These are phyloP conservation scores for Phanerodontia chrysosporium DNA, from an alignment of 768 basidiomycete genomes.

Conservation along the genomic window DNA sequence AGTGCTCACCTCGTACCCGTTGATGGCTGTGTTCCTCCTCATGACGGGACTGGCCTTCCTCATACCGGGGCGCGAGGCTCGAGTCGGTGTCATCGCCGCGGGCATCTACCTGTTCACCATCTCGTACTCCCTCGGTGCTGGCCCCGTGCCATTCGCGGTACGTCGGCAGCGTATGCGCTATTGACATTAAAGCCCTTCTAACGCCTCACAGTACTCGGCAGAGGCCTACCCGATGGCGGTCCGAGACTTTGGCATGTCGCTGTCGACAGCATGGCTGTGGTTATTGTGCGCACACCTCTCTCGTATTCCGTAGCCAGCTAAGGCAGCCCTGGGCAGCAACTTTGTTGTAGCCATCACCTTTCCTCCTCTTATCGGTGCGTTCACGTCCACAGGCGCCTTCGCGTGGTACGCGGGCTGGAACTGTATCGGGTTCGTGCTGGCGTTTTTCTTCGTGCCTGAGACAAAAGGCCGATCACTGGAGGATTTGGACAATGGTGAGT, in stretches of 20 bases:
- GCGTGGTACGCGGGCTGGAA: not conserved
- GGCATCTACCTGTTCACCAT: not conserved
- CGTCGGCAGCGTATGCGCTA: not conserved
- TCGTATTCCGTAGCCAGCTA: not conserved
- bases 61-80: constrained; percentile 36
- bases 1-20: constrained; percentile 48
- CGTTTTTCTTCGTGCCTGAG: not conserved
- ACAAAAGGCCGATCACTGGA: constrained; percentile 1
- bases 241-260: not conserved
- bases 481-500: not conserved
- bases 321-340: not conserved
- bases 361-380: not conserved
- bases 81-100: constrained; percentile 28
- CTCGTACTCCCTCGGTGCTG: not conserved
- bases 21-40: constrained; percentile 48
- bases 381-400: not conserved
- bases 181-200: not conserved
- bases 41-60: constrained; percentile 48
- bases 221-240: not conserved
- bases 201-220: not conserved
- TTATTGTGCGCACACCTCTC: not conserved
- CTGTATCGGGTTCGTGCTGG: not conserved
- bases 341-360: not conserved
- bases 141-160: not conserved
- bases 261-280: not conserved